Evolutionary conservation across 805 yeast genomes (phyloP), one percentile per base, ranked within the genome.

Genomic region (Sungouiella thailandica): DNA sequence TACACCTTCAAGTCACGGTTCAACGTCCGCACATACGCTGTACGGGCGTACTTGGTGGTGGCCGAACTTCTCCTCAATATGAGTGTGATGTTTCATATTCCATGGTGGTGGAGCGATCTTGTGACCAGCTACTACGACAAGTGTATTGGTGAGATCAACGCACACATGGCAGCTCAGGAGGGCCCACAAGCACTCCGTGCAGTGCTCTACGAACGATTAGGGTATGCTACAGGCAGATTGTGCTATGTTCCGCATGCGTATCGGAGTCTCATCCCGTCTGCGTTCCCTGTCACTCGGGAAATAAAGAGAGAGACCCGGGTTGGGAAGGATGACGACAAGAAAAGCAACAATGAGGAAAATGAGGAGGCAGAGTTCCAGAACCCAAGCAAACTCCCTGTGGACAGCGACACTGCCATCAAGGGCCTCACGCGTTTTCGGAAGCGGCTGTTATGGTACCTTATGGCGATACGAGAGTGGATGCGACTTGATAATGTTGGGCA

Each of bases 1-100:
- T 87, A 86, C 51, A 78, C 93, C 0, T 86, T 81, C 50, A 65
- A 78, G 17, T 82, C 90, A 8, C 68, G 95, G 32, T 70, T 83
- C 50, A 76, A 77, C 30, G 63, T 81, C 42, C 80, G 78, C 41
- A 72, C 83, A 0, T 84, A 81, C 47, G 83, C 87, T 2, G 60
- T 87, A 9, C 70, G 94, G 39, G 71, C 88, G 23, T 63, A 82
- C 29, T 46, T 88, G 17, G 54, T 84, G 2, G 72, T 81, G 2
- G 72, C 85, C 0, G 97, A 89, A 49, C 62, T 87, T n/a, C 74
- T 83, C 43, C 51, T 75, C 22, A 67, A 76, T 31, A 65, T 65
- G 63, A 61, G 70, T 33, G 41, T 55, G 31, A 52, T 60, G 29
- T 65, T 58, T 42, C 55, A 63, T 36, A 60, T 64, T 22, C 60